Conservation (phyloP, 176 grass and related monocot genomes). For the Ampelocalamus luodianensis region DNA sequence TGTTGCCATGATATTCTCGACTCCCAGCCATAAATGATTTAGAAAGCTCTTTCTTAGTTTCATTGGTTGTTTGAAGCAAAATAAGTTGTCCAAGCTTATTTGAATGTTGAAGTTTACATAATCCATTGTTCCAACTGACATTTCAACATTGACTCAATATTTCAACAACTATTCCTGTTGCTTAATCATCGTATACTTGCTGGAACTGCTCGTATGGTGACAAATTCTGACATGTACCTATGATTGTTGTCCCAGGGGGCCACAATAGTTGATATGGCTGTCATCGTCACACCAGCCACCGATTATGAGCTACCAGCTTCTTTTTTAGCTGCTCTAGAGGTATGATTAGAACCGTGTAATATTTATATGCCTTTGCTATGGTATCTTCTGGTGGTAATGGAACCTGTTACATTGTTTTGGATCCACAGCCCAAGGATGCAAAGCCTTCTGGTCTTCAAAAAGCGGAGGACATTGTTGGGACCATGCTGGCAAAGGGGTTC, state of each 20-base stretch:
- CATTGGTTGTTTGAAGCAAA: conserved; percentile 2
- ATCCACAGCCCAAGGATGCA: conserved; percentile 51
- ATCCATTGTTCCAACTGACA: neutral
- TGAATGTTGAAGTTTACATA: conserved; percentile 8
- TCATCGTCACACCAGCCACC: conserved; percentile 62
- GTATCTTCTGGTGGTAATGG: neutral
- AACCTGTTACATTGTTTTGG: conserved; percentile 25
- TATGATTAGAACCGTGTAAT: conserved; percentile 23
- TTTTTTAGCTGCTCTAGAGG: conserved; percentile 64
- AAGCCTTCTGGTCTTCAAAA: conserved; percentile 68
- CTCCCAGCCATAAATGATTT: neutral
- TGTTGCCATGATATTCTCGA: conserved; percentile 17
- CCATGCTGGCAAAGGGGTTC: conserved; percentile 88
- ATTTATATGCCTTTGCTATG: conserved; percentile 18
- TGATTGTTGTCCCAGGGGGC: conserved; percentile 68
- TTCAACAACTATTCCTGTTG: neutral
- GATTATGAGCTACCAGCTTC: conserved; percentile 75
- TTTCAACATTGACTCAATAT: conserved; percentile 30
- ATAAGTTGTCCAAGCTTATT: neutral
- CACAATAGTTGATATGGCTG: conserved; percentile 94
- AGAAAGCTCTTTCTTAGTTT: neutral
- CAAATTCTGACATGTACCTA: conserved; percentile 7
- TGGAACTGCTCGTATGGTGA: neutral
- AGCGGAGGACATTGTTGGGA: conserved; percentile 74
- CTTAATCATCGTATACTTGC: neutral